Conservation (phyloP, 331 rosid genomes). For the Rhamnella rubrinervis region DNA sequence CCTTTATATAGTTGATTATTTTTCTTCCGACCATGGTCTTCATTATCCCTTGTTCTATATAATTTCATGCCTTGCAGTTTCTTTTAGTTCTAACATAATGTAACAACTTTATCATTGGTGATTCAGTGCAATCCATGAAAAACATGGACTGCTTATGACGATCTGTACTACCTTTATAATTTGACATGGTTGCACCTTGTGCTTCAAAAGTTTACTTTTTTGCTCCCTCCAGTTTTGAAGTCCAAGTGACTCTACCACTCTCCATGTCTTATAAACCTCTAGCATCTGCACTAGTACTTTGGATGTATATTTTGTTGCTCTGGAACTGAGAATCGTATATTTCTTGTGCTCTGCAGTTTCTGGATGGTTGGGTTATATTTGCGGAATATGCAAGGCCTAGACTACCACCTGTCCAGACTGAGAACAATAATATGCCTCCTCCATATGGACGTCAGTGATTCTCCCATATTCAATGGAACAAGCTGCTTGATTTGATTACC, state of each 20-base stretch:
- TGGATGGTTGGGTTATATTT: slow-evolving; percentile 98
- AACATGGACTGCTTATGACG: neutral
- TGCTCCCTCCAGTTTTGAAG: neutral
- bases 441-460: slow-evolving; percentile 52
- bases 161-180: neutral
- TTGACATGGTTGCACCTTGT: neutral
- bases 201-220: neutral
- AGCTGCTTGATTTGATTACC: slow-evolving; percentile 22
- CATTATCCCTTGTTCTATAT: too few relatives aligned
- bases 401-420: slow-evolving; percentile 44
- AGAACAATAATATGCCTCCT: slow-evolving; percentile 30
- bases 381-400: slow-evolving; percentile 96
- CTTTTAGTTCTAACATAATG: too few relatives aligned
- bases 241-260: neutral
- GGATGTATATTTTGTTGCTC: neutral
- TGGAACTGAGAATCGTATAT: neutral
- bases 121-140: neutral
- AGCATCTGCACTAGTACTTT: too few relatives aligned
- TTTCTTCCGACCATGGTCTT: too few relatives aligned
- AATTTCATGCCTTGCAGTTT: too few relatives aligned
- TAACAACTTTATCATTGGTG: too few relatives aligned
- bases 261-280: neutral
- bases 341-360: slow-evolving; percentile 48
- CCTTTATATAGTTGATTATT: too few relatives aligned
- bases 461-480: slow-evolving; percentile 4